Base-by-base conservation (phyloP, 164 flowering plant species). In the Litsea cubeba region DNA sequence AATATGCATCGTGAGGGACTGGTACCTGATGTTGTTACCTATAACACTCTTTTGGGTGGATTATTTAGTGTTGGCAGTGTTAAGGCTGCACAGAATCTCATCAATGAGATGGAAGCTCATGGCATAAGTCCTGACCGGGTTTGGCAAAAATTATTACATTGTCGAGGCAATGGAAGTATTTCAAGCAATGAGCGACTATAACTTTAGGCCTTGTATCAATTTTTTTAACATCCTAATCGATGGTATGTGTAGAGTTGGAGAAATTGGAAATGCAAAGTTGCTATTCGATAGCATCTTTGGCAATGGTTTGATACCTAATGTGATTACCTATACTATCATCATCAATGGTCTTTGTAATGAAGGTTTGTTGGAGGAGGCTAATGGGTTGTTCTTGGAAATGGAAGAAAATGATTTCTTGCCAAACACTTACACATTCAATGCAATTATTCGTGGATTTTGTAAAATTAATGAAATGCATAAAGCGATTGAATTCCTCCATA, bases 271-370 rank as follows among this genome's bases (percentile, higher is more conserved):
- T 46, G 90, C 91, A 7, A 64, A 69, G 63, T 80, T 77, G 64
- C 72, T 90, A 18, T 85, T 84, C 50, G 17, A 71, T 18, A 76
- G 68, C 51, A 63, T 88, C 46, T 23, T 73, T 11, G 0, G 69
- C 12, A 69, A 77, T 74, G 86, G 90, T 12, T 64, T 83, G 74
- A 65, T 11, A 17, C 89, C 89, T 50, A 72, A 70, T 73, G 83
- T 76, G 58, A 74, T 76, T 18, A 86, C 90, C n/a, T 87, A 84
- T 76, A 11, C 79, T 20, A 80, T 74, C 65, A 78, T 88, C 83
- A 81, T 90, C 12, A 46, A 84, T 71, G 87, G 88, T 10, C 74
- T 81, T 28, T 88, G 89, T 71, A 83, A 79, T 70, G 71, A 64
- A 3, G 81, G 84, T 22, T 65, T 74, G 46, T 46, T 89, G 50